Evolutionary conservation across 495 filamentous ascomycete genomes (phyloP), one percentile per base, ranked within the genome.

Genomic region (Friedmanniomyces endolithicus): DNA sequence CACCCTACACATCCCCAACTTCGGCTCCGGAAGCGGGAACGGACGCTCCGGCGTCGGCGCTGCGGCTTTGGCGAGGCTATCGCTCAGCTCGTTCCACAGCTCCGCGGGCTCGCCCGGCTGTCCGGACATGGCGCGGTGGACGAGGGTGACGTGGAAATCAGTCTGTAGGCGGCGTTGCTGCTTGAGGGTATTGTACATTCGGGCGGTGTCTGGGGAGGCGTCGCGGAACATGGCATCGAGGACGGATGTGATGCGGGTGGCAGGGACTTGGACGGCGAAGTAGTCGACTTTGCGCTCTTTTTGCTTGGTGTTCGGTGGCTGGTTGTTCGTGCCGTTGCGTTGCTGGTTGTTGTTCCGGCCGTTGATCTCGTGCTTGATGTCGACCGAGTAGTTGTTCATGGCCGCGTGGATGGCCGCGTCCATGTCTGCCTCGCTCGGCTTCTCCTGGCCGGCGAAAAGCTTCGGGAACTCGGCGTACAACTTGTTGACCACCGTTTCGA

Each of bases 101-200:
- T 81, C 78, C 0, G 80, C 74, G 56, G 79, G 64, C 40, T 80
- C 65, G 43, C 72, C 70, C 22, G 79, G 64, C 39, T 80, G 66
- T 40, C 72, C 71, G 22, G 82, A 68, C 1, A 69, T 68, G 11
- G 82, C 80, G 46, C 81, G 83, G 68, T 98, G 92, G 65, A 95
- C 87, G 14, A 98, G 78, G 0, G 92, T 98, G 52, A 97, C 84
- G 68, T 98, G 92, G 71, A 96, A 97, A n/a, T 78, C 69, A 31
- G 78, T 62, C 67, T 98, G 92, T 19, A 97, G 67, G 48, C 92
- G 86, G 23, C 82, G 76, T 1, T 74, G 71, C 39, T 81, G 74
- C 59, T 86, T 74, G 24, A 98, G 83, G 43, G 86, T 78, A 57
- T 79, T 75, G 75, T 83, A 97, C 59, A 95, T 82, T 27, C 74